Evolutionary conservation across 2,329 filamentous ascomycete genomes (phyloP).

Genomic region (Neonectria faginata): DNA sequence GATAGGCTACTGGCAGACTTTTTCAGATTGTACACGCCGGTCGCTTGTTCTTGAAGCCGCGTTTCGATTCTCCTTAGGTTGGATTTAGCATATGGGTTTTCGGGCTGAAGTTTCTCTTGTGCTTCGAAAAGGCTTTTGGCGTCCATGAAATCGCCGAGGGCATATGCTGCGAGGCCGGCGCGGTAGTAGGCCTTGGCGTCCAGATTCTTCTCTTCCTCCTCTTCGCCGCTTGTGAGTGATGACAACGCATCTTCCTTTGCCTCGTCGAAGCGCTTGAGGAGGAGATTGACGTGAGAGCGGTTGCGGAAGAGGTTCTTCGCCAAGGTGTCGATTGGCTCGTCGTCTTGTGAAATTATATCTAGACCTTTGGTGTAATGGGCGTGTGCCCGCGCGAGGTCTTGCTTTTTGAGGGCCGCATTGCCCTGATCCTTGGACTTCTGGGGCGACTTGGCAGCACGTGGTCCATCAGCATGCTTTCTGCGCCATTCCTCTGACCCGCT

Average conservation of each 20-base stretch:
- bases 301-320: constrained; percentile 50
- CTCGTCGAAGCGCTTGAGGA: constrained; percentile 48
- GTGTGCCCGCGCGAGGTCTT: constrained; percentile 37
- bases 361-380: constrained; percentile 46
- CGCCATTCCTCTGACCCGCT: constrained; percentile 37
- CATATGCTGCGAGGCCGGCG: constrained; percentile 48
- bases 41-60: constrained; percentile 43
- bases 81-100: constrained; percentile 31
- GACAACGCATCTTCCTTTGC: constrained; percentile 45
- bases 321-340: constrained; percentile 29
- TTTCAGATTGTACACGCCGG: constrained; percentile 39
- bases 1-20: constrained; percentile 41
- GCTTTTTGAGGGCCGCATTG: constrained; percentile 44
- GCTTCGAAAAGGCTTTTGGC: constrained; percentile 43
- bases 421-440: constrained; percentile 45
- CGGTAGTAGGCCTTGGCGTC: constrained; percentile 50
- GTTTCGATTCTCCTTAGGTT: constrained; percentile 36
- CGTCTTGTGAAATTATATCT: background rate
- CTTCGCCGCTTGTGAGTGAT: constrained; percentile 44
- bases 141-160: constrained; percentile 41
- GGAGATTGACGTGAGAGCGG: constrained; percentile 48
- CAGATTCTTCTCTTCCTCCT: constrained; percentile 33
- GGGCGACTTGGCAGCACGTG: constrained; percentile 22
- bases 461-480: fast-evolving
- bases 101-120: constrained; percentile 42